A percentile compares a stretch with the other conserved stretches of the same genome.
Evolutionary conservation across 768 basidiomycete species (phyloP).

Genomic region (Lactarius quietus): DNA sequence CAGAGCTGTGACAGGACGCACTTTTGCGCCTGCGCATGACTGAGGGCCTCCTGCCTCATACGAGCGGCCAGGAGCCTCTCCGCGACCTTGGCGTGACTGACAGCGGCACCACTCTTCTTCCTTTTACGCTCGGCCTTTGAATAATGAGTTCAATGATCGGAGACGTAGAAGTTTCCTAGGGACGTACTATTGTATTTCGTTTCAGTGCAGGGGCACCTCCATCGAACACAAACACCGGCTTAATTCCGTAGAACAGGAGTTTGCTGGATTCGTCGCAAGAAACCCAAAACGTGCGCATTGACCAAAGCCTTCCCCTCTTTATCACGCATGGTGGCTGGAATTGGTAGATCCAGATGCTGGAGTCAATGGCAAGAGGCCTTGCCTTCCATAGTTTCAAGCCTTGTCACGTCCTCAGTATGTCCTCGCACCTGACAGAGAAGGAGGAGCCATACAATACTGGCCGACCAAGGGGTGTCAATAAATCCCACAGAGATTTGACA

Average conservation of each 20-base stretch:
- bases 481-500: slow-evolving; percentile 94
- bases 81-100: slow-evolving; percentile 81
- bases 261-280: slow-evolving; percentile 88
- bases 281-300: slow-evolving; percentile 93
- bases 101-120: slow-evolving; percentile 88
- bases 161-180: background rate
- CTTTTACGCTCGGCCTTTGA: slow-evolving; percentile 77
- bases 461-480: slow-evolving; percentile 88
- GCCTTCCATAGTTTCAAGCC: slow-evolving; percentile 93
- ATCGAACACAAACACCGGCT: slow-evolving; percentile 98
- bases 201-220: slow-evolving; percentile 93
- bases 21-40: slow-evolving; percentile 47
- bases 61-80: slow-evolving; percentile 92
- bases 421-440: background rate
- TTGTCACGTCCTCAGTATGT: slow-evolving; percentile 3
- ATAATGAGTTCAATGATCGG: background rate
- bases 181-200: slow-evolving; percentile 77
- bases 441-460: slow-evolving; percentile 67
- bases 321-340: slow-evolving; percentile 99
- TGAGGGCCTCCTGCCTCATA: slow-evolving; percentile 83
- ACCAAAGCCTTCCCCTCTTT: slow-evolving; percentile 88
- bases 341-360: slow-evolving; percentile 99
- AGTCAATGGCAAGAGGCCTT: slow-evolving; percentile 96
- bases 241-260: slow-evolving; percentile 94
- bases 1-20: slow-evolving; percentile 32